phyloP scores from a whole-genome alignment of 352 stramenopile species.

The Globisporangium cylindrosporum region DNA sequence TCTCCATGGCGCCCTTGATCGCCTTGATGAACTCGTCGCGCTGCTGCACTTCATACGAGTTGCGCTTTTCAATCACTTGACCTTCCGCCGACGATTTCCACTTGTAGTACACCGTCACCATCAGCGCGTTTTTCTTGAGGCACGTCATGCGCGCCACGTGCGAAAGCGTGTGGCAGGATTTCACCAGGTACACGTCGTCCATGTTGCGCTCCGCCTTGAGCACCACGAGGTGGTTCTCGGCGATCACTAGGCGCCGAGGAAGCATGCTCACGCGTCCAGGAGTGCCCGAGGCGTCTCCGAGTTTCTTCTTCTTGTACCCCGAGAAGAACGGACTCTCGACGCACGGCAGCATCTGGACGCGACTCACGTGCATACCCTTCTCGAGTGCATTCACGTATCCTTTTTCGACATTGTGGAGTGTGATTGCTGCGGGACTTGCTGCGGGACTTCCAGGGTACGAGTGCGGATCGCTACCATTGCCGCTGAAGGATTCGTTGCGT shows the following conservation, averaged over 20 bases:
- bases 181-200: constrained; percentile 74
- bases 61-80: constrained; percentile 55
- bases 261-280: constrained; percentile 39
- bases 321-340: constrained; percentile 78
- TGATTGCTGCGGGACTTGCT: constrained; percentile 12
- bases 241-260: constrained; percentile 55
- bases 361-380: constrained; percentile 72
- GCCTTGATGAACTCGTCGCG: constrained; percentile 86
- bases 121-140: constrained; percentile 86
- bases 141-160: constrained; percentile 84
- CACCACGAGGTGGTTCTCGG: constrained; percentile 74
- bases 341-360: constrained; percentile 65
- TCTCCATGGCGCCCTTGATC: constrained; percentile 79
- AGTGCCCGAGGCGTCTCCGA: constrained; percentile 3
- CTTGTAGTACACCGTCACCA: constrained; percentile 89
- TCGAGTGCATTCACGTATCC: constrained; percentile 40
- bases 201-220: constrained; percentile 70
- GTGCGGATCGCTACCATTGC: constrained; percentile 9
- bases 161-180: constrained; percentile 68
- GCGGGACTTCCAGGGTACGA: constrained; percentile 7
- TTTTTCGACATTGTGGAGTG: constrained; percentile 56
- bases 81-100: constrained; percentile 40
- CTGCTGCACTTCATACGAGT: constrained; percentile 85
- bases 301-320: constrained; percentile 83
- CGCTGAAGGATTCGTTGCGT: constrained; percentile 45